Evolutionary conservation across 805 yeast genomes (phyloP).

Genomic region (Ogataea nakhonphanomensis): DNA sequence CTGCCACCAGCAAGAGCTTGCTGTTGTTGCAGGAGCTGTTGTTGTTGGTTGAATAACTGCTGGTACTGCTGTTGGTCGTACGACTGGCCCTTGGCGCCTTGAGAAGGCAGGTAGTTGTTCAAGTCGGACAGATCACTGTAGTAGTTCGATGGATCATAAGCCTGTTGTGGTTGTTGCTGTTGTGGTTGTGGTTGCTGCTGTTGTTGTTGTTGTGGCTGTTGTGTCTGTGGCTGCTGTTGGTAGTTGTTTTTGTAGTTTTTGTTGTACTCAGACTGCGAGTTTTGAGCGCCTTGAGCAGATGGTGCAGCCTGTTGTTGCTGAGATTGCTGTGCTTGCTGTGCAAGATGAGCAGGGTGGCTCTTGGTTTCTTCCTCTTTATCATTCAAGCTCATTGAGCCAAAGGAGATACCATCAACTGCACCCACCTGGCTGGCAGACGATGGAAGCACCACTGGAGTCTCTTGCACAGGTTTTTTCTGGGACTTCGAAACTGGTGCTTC

Average conservation of each 20-base stretch:
- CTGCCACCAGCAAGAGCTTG: constrained; percentile 16
- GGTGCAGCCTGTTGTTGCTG: neutral
- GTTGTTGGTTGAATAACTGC: constrained; percentile 23
- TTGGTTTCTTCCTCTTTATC: constrained; percentile 40
- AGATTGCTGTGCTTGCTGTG: constrained; percentile 20
- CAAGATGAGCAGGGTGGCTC: constrained; percentile 22
- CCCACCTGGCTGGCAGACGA: constrained; percentile 42
- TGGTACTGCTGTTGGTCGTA: constrained; percentile 28
- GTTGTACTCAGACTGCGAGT: constrained; percentile 8
- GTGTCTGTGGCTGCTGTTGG: constrained; percentile 14
- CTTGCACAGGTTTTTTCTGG: constrained; percentile 15
- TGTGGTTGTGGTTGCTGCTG: constrained; percentile 15
- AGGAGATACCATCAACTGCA: constrained; percentile 48
- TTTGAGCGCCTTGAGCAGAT: neutral
- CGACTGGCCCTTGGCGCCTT: constrained; percentile 24
- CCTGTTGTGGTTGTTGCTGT: constrained; percentile 20
- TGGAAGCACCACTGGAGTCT: constrained; percentile 44
- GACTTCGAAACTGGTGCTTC: constrained; percentile 6
- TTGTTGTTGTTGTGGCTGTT: constrained; percentile 17
- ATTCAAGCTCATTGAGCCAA: constrained; percentile 49
- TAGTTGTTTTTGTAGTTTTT: constrained; percentile 18
- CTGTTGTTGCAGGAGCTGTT: constrained; percentile 19
- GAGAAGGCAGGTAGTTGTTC: constrained; percentile 27
- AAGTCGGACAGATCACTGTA: constrained; percentile 25
- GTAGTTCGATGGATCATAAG: constrained; percentile 19